phyloP scores from a whole-genome alignment of 192 early-diverging fungal genomes.

The Backusella circina region DNA sequence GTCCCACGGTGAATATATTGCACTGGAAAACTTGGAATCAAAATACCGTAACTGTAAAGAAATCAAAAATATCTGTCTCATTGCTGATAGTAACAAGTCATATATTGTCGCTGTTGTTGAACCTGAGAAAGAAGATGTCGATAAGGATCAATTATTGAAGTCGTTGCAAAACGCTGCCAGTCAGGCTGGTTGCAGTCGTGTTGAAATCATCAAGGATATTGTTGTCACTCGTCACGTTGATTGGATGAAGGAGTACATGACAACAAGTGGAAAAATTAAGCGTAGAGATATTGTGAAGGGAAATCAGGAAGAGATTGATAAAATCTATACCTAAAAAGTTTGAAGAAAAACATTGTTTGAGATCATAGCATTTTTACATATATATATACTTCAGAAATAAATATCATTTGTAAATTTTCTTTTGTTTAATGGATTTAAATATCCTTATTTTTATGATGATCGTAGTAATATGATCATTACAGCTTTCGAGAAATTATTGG shows the following conservation, averaged over 20 bases:
- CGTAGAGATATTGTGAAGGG: constrained; percentile 43
- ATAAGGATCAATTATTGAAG: constrained; percentile 45
- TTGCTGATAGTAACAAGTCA: constrained; percentile 61
- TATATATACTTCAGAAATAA: background rate
- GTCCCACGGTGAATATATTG: constrained; percentile 72
- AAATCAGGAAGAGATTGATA: constrained; percentile 26
- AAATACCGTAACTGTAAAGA: constrained; percentile 68
- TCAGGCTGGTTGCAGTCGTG: constrained; percentile 48
- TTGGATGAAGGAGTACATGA: constrained; percentile 70
- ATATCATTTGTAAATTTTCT: background rate
- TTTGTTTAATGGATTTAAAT: no score
- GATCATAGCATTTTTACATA: background rate
- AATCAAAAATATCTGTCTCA: constrained; percentile 73
- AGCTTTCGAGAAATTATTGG: background rate
- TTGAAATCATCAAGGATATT: constrained; percentile 62
- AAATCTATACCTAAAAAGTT: constrained; percentile 17
- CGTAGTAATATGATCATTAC: background rate
- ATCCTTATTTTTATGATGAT: background rate
- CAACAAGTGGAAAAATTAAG: constrained; percentile 75
- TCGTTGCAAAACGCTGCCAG: constrained; percentile 54
- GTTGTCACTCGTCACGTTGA: constrained; percentile 52
- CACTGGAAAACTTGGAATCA: constrained; percentile 50
- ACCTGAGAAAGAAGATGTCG: constrained; percentile 40
- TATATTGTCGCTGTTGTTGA: constrained; percentile 71
- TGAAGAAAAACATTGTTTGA: background rate